Conservation (phyloP, 1,139 yeast genomes). For the Protomyces pachydermus region DNA sequence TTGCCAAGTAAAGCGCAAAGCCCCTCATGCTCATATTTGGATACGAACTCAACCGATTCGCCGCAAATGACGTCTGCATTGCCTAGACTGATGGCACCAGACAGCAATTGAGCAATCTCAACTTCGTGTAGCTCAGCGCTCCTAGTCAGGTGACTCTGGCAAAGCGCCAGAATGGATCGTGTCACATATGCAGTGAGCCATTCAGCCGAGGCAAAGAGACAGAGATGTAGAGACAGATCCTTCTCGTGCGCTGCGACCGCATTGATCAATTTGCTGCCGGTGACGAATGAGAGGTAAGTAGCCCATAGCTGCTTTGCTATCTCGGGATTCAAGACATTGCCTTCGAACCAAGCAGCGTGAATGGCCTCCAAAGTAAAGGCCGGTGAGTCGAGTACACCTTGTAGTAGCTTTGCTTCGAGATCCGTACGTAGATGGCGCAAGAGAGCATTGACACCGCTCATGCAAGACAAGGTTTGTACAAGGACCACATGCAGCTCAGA, state of each 20-base stretch:
- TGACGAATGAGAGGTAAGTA: background rate
- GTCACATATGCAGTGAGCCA: background rate
- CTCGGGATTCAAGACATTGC: background rate
- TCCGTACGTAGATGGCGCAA: background rate
- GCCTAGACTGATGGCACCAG: background rate
- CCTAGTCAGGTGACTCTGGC: background rate
- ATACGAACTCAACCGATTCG: background rate
- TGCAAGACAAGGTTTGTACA: background rate
- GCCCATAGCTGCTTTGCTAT: background rate
- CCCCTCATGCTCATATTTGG: background rate
- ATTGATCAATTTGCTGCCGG: conserved; percentile 2
- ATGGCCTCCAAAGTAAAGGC: background rate
- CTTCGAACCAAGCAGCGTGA: background rate
- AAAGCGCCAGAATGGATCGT: background rate
- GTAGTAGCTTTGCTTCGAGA: background rate
- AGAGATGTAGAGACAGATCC: background rate
- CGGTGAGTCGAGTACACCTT: background rate
- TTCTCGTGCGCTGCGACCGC: background rate
- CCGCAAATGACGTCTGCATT: background rate
- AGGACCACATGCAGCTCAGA: background rate
- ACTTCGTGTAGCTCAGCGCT: background rate
- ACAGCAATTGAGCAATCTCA: background rate
- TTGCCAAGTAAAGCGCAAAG: no score
- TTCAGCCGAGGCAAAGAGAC: background rate
- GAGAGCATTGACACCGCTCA: conserved; percentile 15